phyloP scores from a whole-genome alignment of 2,329 filamentous ascomycete genomes.

The Fusarium sterilihyphosum region DNA sequence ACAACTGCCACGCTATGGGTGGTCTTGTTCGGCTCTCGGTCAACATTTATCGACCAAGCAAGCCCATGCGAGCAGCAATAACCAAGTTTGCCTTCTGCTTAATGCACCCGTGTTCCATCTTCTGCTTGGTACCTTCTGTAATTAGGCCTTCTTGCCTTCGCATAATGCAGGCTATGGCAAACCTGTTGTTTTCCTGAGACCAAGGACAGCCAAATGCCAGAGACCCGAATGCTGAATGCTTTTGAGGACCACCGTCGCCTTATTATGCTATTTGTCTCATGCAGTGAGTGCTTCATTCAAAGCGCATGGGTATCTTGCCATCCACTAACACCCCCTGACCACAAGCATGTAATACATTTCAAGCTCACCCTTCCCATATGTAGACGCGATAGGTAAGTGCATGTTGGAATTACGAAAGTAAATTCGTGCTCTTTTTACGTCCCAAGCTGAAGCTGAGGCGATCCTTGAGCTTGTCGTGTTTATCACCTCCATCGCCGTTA shows the following conservation, averaged over 20 bases:
- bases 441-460: conserved; percentile 74
- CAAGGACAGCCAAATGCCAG: background rate
- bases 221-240: background rate
- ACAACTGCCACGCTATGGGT: conserved; percentile 17
- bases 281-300: conserved; percentile 24
- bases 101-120: conserved; percentile 2
- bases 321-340: conserved; percentile 25
- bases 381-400: conserved; percentile 12
- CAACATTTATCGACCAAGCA: conserved; percentile 8
- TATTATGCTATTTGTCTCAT: conserved; percentile 27
- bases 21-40: background rate
- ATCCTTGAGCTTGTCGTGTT: conserved; percentile 66
- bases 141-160: background rate
- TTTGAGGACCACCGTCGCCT: background rate
- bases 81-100: background rate
- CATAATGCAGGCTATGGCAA: background rate
- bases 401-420: conserved; percentile 43
- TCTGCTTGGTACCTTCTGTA: conserved; percentile 5
- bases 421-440: conserved; percentile 74
- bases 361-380: conserved; percentile 12
- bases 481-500: conserved; percentile 45
- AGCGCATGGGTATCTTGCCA: conserved; percentile 38
- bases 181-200: background rate
- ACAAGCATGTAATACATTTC: conserved; percentile 19
- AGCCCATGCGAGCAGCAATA: conserved; percentile 11